Base-by-base conservation (phyloP, 371 early-diverging fungal genomes). In the Parasitella parasitica region DNA sequence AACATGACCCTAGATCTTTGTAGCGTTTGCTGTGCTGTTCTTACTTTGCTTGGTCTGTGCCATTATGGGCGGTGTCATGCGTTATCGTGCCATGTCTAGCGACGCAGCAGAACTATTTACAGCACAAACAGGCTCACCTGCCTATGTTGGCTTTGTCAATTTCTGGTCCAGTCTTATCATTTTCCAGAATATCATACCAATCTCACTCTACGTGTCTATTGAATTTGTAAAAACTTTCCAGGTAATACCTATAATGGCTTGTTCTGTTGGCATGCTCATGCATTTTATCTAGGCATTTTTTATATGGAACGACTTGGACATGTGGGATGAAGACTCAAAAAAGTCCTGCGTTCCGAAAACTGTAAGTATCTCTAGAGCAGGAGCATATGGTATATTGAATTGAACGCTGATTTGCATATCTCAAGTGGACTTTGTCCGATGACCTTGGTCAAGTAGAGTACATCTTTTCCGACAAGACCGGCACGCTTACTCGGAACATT, bases 391-490 rank as follows among this genome's bases (percentile, higher is more conserved):
- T 6, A 15, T 22, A 30, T 35, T 34, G 20, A 22, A 28, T 28
- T 46, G 6, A 13, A 20, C 3, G 1, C 13, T 8, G 13, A n/a
- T 5, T 32, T 49, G 39, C 39, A 9, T 38, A 51, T 26, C 7
- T 28, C 28, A 11, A 86, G 78, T 97, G 96, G 90, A 96, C 93
- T 67, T 75, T 98, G 22, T 93, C 95, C 12, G 99, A 99, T 69
- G 99, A 99, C 57, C 76, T 95, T 26, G 98, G 99, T 46, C 94
- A 94, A 70, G 91, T 98, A 51, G 94, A 95, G 67, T 98, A 96
- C 74, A 87, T 99, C 9, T 93, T 98, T 69, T 91, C 93, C 22
- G 98, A 99, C 80, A 99, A 98, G 70, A 99, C 99, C 34, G 99
- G 99, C 9, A 98, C 99, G 3, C 79, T 99, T 32, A 99, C 99